Evolutionary conservation across 495 filamentous ascomycete species (phyloP), one percentile per base, ranked within the genome.

Genomic region (Penicillium bialowiezense): DNA sequence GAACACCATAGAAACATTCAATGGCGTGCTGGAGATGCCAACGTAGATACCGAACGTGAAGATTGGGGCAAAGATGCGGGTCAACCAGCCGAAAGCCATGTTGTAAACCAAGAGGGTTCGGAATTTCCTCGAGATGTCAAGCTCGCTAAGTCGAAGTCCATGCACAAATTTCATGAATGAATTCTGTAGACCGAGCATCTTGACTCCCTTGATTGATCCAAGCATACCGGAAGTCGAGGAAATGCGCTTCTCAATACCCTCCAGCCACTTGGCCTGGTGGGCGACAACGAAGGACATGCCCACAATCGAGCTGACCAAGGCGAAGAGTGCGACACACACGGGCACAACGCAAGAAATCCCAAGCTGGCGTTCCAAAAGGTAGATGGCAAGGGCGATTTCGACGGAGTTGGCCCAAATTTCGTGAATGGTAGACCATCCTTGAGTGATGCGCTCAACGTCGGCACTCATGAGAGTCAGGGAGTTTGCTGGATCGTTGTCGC

Each of bases 381-480:
- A 72, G 7, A 82, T 78, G 0, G 84, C 86, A 23, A 88, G 45
- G 3, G 62, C 64, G 5, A 88, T 79, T 57, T 88, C 80, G 2
- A 81, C 41, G 0, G 71, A 42, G 49, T 81, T 78, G 0, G 77
- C 82, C 81, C 81, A 85, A 21, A 80, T 66, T 45, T 84, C 80
- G 47, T 85, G 78, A 38, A 82, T 64, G 19, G 61, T 63, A 15
- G 69, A 62, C 60, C 74, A 71, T 1, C 73, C 78, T 19, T 66
- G 59, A 5, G 68, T 68, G 26, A 83, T 75, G 17, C 77, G 59
- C 54, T 83, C 80, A 10, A 83, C 65, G 50, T 85, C 82, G 5
- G 81, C 81, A 67, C 78, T 86, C 75, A 85, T 85, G 3, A 87
- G 62, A 0, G 84, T 86, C 2, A 85, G 44, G 0, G 79, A 75